Conservation (phyloP, 164 flowering plant genomes). For the Dillenia turbinata region DNA sequence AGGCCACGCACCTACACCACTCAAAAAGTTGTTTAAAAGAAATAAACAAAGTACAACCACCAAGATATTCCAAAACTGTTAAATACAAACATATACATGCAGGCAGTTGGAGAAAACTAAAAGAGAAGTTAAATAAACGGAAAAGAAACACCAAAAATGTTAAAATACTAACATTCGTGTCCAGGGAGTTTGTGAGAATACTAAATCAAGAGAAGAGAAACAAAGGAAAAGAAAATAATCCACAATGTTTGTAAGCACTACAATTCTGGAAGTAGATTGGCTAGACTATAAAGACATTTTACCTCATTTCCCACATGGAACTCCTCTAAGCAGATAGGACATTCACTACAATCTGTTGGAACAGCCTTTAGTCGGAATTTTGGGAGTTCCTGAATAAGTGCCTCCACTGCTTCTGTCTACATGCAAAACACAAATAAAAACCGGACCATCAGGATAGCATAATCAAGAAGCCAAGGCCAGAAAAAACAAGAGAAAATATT, state of each 20-base stretch:
- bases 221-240: no score
- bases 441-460: background rate
- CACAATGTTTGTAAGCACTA: no score
- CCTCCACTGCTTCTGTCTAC: conserved; percentile 99
- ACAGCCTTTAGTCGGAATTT: conserved; percentile 93
- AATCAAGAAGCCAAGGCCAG: no score
- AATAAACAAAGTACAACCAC: no score
- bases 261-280: background rate
- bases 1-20: conserved; percentile 89
- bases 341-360: conserved; percentile 97
- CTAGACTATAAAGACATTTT: conserved; percentile 1
- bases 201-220: no score
- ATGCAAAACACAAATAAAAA: conserved; percentile 3
- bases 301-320: conserved; percentile 94
- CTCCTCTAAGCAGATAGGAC: conserved; percentile 97
- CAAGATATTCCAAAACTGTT: no score
- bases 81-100: no score
- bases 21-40: no score
- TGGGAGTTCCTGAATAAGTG: conserved; percentile 97
- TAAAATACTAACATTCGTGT: background rate
- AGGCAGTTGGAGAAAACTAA: no score
- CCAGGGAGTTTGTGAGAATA: no score
- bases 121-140: no score
- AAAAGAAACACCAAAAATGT: background rate
- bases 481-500: no score